Base-by-base conservation (phyloP, 1,139 yeast species). In the Hanseniaspora sp. region DNA sequence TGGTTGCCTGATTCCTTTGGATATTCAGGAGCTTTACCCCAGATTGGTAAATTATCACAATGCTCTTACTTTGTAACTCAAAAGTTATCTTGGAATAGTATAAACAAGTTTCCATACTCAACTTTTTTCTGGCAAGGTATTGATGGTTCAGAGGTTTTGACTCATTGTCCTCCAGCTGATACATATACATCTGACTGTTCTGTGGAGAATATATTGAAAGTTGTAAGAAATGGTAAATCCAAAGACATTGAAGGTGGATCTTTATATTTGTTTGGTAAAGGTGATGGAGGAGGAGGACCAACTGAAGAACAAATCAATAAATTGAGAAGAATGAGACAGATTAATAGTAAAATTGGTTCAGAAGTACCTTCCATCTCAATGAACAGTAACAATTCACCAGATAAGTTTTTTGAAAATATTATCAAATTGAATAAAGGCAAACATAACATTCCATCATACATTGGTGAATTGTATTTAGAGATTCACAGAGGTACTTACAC, bases 271-370 rank as follows among this genome's bases (percentile, higher is more conserved):
- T 92, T 79, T 63, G 98, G 98, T 42, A 80, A 84, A 62, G 98
- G 98, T 64, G 98, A 92, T 65, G 98, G 98, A 61, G 98, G 98
- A 58, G 97, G 97, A 60, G 98, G 98, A 6, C 97, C 97, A 41
- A 83, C 87, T 5, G 85, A 85, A 46, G 95, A 85, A 64, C 90
- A 88, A 95, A 65, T 92, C 59, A 96, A 92, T 65, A 88, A 87
- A 66, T 74, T 92, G 62, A 80, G 97, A 66, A 79, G 97, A 62
- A 83, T 92, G 66, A 77, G 97, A 64, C 96, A 96, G 18, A 69
- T 90, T 58, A 78, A 88, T 33, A 85, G 90, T 64, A 83, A 83
- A 11, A 82, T 82, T 28, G 95, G 90, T n/a, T 46, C 54, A n/a
- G 75, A 80, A 58, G 70, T 83, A 53, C 97, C 97, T 7, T 77